phyloP scores from a whole-genome alignment of 176 grass and related monocot species.

The Cymbopogon citratus region DNA sequence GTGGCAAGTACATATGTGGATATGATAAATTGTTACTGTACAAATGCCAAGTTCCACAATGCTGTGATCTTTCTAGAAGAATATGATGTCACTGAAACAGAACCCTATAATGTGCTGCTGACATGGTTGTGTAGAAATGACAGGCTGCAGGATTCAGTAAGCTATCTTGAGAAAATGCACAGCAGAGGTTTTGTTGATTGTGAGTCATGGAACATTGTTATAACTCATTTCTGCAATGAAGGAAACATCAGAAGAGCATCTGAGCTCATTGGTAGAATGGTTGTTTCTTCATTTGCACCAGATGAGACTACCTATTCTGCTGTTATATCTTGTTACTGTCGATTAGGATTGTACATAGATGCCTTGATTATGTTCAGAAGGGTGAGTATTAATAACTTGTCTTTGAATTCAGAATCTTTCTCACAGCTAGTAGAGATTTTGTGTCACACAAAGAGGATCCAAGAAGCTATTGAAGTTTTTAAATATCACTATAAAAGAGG shows the following conservation, averaged over 20 bases:
- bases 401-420: slow-evolving; percentile 46
- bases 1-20: slow-evolving; percentile 27
- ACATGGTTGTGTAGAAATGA: slow-evolving; percentile 30
- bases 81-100: slow-evolving; percentile 30
- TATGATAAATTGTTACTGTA: slow-evolving; percentile 41
- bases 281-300: slow-evolving; percentile 45
- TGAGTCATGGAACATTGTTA: slow-evolving; percentile 47
- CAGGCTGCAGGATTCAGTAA: slow-evolving; percentile 30
- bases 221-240: slow-evolving; percentile 34
- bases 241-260: slow-evolving; percentile 43
- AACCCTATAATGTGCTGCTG: slow-evolving; percentile 53
- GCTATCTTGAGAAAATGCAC: slow-evolving; percentile 32
- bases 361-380: slow-evolving; percentile 42
- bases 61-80: slow-evolving; percentile 47
- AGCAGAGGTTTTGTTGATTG: slow-evolving; percentile 26
- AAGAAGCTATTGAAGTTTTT: slow-evolving; percentile 48
- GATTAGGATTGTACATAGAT: slow-evolving; percentile 27
- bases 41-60: slow-evolving; percentile 26
- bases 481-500: slow-evolving; percentile 41
- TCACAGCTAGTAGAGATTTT: slow-evolving; percentile 51
- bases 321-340: slow-evolving; percentile 58
- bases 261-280: slow-evolving; percentile 58
- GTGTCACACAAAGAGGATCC: slow-evolving; percentile 29
- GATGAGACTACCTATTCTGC: slow-evolving; percentile 46
- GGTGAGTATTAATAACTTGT: slow-evolving; percentile 32